A percentile compares a stretch with the other conserved stretches of the same genome.
Evolutionary conservation across 768 basidiomycete genomes (phyloP).

Genomic region (Coprinellus aureogranulatus): DNA sequence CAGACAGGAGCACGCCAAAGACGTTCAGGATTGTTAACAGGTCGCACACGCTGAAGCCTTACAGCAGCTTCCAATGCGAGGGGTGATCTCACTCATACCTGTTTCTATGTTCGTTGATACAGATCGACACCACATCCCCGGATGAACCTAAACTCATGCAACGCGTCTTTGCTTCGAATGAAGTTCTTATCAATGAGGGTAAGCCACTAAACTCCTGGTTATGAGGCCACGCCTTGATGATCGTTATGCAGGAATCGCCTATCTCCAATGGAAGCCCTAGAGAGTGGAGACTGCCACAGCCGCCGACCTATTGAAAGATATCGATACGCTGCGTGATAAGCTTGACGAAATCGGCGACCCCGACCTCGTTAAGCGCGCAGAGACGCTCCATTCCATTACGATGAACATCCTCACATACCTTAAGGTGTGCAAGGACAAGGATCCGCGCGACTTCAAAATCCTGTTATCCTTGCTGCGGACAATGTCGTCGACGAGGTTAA

Average conservation of each 20-base stretch:
- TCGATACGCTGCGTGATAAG: slow-evolving; percentile 2
- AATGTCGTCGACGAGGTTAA: slow-evolving; percentile 8
- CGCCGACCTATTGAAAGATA: slow-evolving; percentile 2
- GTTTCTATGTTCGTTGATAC: no score
- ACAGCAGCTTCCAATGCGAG: no score
- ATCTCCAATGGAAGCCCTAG: slow-evolving; percentile 1
- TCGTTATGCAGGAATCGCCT: background rate
- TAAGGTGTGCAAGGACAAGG: background rate
- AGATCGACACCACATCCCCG: background rate
- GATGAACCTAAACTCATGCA: background rate
- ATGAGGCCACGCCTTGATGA: background rate
- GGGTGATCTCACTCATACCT: no score
- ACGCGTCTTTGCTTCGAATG: background rate
- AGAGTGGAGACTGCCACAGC: background rate
- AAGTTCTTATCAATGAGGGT: background rate
- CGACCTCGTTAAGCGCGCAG: background rate
- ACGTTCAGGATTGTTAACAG: no score
- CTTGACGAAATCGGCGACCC: slow-evolving; percentile 1
- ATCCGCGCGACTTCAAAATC: background rate
- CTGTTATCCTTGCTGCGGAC: slow-evolving; percentile 1
- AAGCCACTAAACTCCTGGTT: background rate
- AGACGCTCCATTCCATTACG: slow-evolving; percentile 5
- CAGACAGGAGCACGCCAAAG: no score
- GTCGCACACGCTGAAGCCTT: no score
- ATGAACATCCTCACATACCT: slow-evolving; percentile 7